Percentiles rank a stretch among this genome's conserved stretches.
phyloP scores from a whole-genome alignment of 2,329 filamentous ascomycete genomes.

The Trichothecium roseum region DNA sequence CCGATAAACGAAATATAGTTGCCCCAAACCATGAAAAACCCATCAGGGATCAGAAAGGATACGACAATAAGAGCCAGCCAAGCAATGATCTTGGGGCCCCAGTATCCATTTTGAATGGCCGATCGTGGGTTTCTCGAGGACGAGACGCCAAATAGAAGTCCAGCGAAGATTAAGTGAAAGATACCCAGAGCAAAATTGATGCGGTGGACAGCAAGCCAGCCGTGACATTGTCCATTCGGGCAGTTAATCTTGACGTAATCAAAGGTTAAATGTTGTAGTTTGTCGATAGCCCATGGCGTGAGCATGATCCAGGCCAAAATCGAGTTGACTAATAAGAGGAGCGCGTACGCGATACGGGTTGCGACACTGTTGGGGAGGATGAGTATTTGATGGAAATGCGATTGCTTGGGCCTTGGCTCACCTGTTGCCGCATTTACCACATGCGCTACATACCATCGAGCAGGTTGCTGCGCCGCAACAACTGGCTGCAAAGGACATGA shows the following conservation, averaged over 20 bases:
- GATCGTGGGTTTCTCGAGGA: slow-evolving; percentile 83
- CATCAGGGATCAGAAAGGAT: slow-evolving; percentile 91
- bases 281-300: slow-evolving; percentile 95
- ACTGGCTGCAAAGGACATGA: slow-evolving; percentile 71
- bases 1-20: slow-evolving; percentile 84
- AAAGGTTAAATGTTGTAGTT: slow-evolving; percentile 81
- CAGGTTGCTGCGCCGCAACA: slow-evolving; percentile 97
- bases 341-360: slow-evolving; percentile 90
- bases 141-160: slow-evolving; percentile 76
- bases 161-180: slow-evolving; percentile 80
- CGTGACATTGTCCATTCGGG: slow-evolving; percentile 81
- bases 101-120: slow-evolving; percentile 92
- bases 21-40: slow-evolving; percentile 91
- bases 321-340: slow-evolving; percentile 92
- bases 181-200: slow-evolving; percentile 96
- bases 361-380: slow-evolving; percentile 55
- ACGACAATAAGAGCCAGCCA: slow-evolving; percentile 83
- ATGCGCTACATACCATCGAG: slow-evolving; percentile 89
- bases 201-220: slow-evolving; percentile 91
- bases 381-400: slow-evolving; percentile 8
- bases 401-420: slow-evolving; percentile 27
- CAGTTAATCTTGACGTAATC: slow-evolving; percentile 96
- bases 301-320: slow-evolving; percentile 99
- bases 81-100: slow-evolving; percentile 88
- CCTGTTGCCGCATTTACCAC: slow-evolving; percentile 96